phyloP scores from a whole-genome alignment of 306 rosid genomes.

The Acacia confusa region DNA sequence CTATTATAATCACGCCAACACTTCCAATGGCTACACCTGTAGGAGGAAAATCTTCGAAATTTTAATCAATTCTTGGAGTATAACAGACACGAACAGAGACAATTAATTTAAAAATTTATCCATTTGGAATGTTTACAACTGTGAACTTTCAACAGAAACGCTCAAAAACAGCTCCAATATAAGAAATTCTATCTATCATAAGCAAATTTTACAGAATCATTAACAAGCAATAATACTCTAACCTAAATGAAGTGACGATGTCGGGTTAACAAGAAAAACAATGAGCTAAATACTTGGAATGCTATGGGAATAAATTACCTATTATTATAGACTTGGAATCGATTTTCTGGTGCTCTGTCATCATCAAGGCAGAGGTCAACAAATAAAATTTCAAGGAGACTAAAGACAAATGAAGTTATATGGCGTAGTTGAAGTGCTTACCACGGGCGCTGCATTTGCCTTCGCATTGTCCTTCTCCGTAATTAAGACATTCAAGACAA shows the following conservation, averaged over 20 bases:
- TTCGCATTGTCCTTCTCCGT: too few relatives aligned
- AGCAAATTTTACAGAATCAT: background rate
- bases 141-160: background rate
- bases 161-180: background rate
- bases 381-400: background rate
- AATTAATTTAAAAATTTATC: background rate
- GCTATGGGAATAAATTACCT: background rate
- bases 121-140: background rate
- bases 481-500: too few relatives aligned
- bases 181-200: background rate
- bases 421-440: too few relatives aligned
- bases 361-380: background rate
- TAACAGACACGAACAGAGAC: background rate
- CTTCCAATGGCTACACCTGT: constrained; percentile 26
- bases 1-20: background rate
- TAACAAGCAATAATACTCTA: background rate
- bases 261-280: background rate
- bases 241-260: background rate
- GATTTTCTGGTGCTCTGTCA: background rate
- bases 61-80: background rate
- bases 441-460: too few relatives aligned
- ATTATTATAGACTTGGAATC: background rate
- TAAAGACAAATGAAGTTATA: background rate
- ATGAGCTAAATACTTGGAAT: background rate
- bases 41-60: background rate